phyloP scores from a whole-genome alignment of 768 basidiomycete genomes.

The Exidia glandulosa region DNA sequence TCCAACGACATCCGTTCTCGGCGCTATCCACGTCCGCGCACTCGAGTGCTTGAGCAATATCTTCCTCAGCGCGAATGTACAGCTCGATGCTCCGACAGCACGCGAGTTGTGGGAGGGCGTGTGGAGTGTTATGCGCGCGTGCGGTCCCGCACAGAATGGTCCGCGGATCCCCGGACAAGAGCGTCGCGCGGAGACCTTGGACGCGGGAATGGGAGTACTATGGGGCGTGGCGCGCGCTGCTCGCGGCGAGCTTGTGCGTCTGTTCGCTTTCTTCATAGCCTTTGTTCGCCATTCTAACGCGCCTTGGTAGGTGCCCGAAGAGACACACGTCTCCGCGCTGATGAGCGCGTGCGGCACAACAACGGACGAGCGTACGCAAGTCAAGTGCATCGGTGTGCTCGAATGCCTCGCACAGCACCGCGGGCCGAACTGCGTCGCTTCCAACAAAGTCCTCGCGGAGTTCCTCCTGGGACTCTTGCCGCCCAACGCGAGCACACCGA shows the following conservation, averaged over 20 bases:
- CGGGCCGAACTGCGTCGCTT: conserved; percentile 41
- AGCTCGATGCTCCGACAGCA: conserved; percentile 24
- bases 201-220: conserved; percentile 66
- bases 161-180: conserved; percentile 44
- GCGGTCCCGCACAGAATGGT: conserved; percentile 43
- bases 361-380: conserved; percentile 43
- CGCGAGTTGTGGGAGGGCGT: conserved; percentile 49
- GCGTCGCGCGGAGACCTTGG: conserved; percentile 63
- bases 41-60: conserved; percentile 87
- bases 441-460: conserved; percentile 55
- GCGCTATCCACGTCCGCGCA: conserved; percentile 73
- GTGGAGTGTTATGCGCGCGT: conserved; percentile 49
- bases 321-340: conserved; percentile 51
- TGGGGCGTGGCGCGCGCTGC: conserved; percentile 81
- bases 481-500: conserved; percentile 25
- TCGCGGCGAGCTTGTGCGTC: conserved; percentile 48
- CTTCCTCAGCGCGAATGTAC: conserved; percentile 58
- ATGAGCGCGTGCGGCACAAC: conserved; percentile 53
- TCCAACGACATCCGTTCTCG: conserved; percentile 77
- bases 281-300: conserved; percentile 2
- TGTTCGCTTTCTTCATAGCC: background rate
- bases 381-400: conserved; percentile 77
- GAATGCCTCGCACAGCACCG: conserved; percentile 71
- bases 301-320: conserved; percentile 37
- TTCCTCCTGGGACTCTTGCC: conserved; percentile 61